These are phyloP conservation scores for Entomortierella chlamydospora DNA, from an alignment of 192 early-diverging fungal species.

Conservation along the genomic window DNA sequence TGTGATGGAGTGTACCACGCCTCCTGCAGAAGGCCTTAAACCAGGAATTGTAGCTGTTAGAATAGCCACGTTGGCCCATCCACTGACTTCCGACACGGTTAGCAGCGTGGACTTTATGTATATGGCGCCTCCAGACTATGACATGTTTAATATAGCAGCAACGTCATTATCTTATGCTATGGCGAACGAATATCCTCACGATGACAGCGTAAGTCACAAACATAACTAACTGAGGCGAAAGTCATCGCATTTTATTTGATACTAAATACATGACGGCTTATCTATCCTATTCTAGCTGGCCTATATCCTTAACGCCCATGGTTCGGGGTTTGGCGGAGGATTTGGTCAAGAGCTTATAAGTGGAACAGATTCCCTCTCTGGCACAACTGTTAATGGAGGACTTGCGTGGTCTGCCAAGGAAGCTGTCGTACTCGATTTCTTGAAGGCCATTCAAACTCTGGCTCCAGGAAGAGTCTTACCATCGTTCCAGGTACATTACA, in stretches of 20 bases:
- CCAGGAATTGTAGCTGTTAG: constrained; percentile 42
- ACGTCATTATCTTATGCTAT: constrained; percentile 43
- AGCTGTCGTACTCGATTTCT: constrained; percentile 35
- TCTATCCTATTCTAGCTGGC: constrained; percentile 12
- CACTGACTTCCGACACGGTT: constrained; percentile 11
- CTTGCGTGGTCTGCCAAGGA: constrained; percentile 24
- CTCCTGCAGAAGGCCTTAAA: constrained; percentile 37
- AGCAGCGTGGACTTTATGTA: constrained; percentile 47
- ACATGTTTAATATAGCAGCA: constrained; percentile 39
- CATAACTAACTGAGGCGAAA: not conserved
- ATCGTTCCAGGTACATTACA: constrained; percentile 23
- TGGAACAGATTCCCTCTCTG: constrained; percentile 8
- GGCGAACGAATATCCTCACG: constrained; percentile 40
- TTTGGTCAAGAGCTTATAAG: constrained; percentile 12
- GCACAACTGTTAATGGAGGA: constrained; percentile 20
- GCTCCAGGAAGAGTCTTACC: constrained; percentile 33
- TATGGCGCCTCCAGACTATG: constrained; percentile 39
- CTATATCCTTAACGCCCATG: constrained; percentile 32
- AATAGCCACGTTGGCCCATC: constrained; percentile 18
- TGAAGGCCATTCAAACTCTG: constrained; percentile 33
- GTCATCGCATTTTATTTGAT: no score
- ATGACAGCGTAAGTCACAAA: constrained; percentile 20
- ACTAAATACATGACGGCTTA: no score
- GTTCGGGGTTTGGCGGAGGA: not conserved
- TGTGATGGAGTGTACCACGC: constrained; percentile 51